Evolutionary conservation across 1,284 basidiomycete species (phyloP).

Genomic region (Melampsora occidentalis): DNA sequence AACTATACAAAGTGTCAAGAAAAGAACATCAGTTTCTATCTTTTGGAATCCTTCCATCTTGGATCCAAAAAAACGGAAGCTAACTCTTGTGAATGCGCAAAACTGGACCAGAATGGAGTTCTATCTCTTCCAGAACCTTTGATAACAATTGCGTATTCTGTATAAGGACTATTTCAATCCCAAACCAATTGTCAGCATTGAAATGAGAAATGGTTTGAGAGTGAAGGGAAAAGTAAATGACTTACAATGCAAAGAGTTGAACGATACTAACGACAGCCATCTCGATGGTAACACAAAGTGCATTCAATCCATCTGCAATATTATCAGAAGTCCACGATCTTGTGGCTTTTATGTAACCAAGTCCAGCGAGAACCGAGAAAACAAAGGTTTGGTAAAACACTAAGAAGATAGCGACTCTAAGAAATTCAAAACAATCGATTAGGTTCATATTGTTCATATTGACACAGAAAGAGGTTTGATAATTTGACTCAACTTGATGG

Average conservation of each 20-base stretch:
- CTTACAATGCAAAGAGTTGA: constrained; percentile 34
- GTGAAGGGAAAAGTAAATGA: background rate
- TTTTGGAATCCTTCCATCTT: too few relatives aligned
- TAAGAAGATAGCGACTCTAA: constrained; percentile 69
- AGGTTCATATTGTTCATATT: constrained; percentile 44
- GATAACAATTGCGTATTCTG: constrained; percentile 31
- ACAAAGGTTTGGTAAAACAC: constrained; percentile 50
- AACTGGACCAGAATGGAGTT: constrained; percentile 25
- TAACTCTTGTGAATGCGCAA: constrained; percentile 38
- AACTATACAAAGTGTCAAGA: background rate
- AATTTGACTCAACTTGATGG: constrained; percentile 67
- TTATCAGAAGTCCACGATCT: constrained; percentile 49
- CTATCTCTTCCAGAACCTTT: constrained; percentile 33
- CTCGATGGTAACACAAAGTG: constrained; percentile 76
- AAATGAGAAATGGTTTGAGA: background rate
- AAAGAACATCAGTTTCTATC: background rate
- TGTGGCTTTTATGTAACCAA: constrained; percentile 59
- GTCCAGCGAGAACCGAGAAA: constrained; percentile 53
- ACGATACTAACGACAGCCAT: constrained; percentile 54
- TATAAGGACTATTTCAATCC: constrained; percentile 10
- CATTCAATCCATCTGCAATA: constrained; percentile 74
- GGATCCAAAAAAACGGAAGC: background rate
- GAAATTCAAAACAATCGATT: background rate
- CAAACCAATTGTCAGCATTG: too few relatives aligned
- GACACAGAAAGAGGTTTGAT: constrained; percentile 57